Percentiles rank a stretch among this genome's conserved stretches.
Conservation (phyloP, 1,139 yeast species). For the Ogataea hybrid region DNA sequence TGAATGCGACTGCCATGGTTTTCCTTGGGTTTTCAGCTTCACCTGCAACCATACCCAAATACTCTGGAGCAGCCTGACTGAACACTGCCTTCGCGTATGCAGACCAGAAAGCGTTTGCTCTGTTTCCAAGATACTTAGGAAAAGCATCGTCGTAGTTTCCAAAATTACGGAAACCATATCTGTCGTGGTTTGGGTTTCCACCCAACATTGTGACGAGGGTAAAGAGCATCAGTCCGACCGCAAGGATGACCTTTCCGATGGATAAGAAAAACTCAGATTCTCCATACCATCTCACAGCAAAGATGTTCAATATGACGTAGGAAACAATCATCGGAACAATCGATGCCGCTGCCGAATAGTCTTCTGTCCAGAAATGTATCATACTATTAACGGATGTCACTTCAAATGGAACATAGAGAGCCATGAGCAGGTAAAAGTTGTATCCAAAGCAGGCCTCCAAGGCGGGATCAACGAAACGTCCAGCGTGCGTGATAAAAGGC, state of each 20-base stretch:
- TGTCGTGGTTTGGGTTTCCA: slow-evolving; percentile 56
- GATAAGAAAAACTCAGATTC: slow-evolving; percentile 66
- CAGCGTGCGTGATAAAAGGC: slow-evolving; percentile 49
- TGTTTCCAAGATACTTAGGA: slow-evolving; percentile 39
- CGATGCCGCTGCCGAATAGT: slow-evolving; percentile 47
- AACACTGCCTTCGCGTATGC: slow-evolving; percentile 55
- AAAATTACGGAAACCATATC: slow-evolving; percentile 55
- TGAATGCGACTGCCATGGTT: slow-evolving; percentile 47
- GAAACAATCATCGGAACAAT: slow-evolving; percentile 38
- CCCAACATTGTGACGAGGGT: slow-evolving; percentile 50
- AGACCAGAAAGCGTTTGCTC: slow-evolving; percentile 54
- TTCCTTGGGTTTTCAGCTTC: slow-evolving; percentile 49
- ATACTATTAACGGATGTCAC: slow-evolving; percentile 50
- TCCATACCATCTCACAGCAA: slow-evolving; percentile 49
- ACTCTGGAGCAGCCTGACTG: slow-evolving; percentile 53
- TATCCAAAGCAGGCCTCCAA: slow-evolving; percentile 45
- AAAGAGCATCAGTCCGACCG: slow-evolving; percentile 48
- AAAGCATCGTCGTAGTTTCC: slow-evolving; percentile 49
- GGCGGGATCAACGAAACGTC: slow-evolving; percentile 48
- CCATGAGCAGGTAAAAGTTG: slow-evolving; percentile 48
- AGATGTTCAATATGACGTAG: slow-evolving; percentile 38
- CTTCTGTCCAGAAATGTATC: slow-evolving; percentile 50
- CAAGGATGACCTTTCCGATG: slow-evolving; percentile 51
- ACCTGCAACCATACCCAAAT: slow-evolving; percentile 51
- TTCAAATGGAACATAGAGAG: slow-evolving; percentile 49